Percentiles rank a stretch among this genome's conserved stretches.
Conservation (phyloP, 1,284 basidiomycete genomes). For the Apiotrichum veenhuisii region DNA sequence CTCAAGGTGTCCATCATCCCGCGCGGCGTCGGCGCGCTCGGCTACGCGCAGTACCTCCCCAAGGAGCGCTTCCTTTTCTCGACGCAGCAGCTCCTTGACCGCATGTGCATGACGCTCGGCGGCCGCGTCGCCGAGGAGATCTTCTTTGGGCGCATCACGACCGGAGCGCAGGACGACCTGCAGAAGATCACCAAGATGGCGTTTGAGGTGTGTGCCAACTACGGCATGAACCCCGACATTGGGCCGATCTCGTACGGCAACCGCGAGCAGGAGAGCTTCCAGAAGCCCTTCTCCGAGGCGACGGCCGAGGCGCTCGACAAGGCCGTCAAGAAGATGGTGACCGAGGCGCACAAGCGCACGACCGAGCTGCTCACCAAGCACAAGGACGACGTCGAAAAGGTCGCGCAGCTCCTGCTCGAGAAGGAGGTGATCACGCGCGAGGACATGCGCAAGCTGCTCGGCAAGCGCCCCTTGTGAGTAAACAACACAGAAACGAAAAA, state of each 20-base stretch:
- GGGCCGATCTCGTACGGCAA: constrained; percentile 95
- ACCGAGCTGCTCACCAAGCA: constrained; percentile 76
- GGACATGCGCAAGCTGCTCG: constrained; percentile 45
- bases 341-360: constrained; percentile 79
- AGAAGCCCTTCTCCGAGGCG: constrained; percentile 96
- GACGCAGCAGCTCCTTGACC: constrained; percentile 88
- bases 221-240: constrained; percentile 92
- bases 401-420: constrained; percentile 81
- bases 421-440: constrained; percentile 89
- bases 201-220: constrained; percentile 85
- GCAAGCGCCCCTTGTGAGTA: constrained; percentile 34
- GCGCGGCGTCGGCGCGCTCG: constrained; percentile 89
- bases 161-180: constrained; percentile 94
- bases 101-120: constrained; percentile 99
- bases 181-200: constrained; percentile 98
- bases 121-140: constrained; percentile 98
- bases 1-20: constrained; percentile 99
- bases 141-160: constrained; percentile 95
- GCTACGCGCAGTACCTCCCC: constrained; percentile 95
- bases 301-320: constrained; percentile 89
- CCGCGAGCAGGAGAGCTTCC: constrained; percentile 80
- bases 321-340: constrained; percentile 91
- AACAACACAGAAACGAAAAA: constrained; percentile 1
- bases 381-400: constrained; percentile 86
- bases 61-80: constrained; percentile 94